Evolutionary conservation across 164 flowering plant species (phyloP), one percentile per base, ranked within the genome.

Genomic region (Stephania yunnanensis): DNA sequence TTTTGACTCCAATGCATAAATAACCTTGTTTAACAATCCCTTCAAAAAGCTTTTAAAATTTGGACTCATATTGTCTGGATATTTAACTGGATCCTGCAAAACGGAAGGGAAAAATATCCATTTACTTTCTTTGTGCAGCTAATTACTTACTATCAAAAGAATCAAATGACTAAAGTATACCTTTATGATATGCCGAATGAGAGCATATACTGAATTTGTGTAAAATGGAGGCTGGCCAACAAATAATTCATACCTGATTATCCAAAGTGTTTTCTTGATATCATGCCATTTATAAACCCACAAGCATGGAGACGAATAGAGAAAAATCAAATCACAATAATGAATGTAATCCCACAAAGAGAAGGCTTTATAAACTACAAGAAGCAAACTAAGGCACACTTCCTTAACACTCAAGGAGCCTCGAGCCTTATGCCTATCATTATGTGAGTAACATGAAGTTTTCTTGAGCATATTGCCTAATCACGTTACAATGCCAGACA

Each of bases 201-300:
- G 90, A 71, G 94, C 97, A 86, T 90, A 94, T 2, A 96, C 98
- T 73, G 99, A 96, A 84, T 96, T 96, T 46, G 99, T 96, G 75
- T 94, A 96, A 79, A 96, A 96, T 55, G 99, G 99, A 73, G 98
- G 99, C 78, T 92, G 97, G 70, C 99, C 99, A 81, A 96, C 99
- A 89, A 85, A 96, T 71, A 96, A 84, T 82, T 94, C 99, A 82
- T 96, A 96, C 87, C 99, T 95, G 89, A 73, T 71, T 64, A 75
- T n/a, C 44, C 74, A 73, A 64, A 36, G 66, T 74, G 13, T 22
- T 75, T 13, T 52, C 53, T 70, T 42, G 29, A 25, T 64, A 36
- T 25, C 25, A 66, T 65, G 71, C 6, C 13, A 71, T 55, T 45
- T 46, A 46, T 44, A 19, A 48, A 46, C 7, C 22, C 50, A 19